Evolutionary conservation across 192 early-diverging fungal genomes (phyloP), one percentile per base, ranked within the genome.

Genomic region (Chytriomyces confervae): DNA sequence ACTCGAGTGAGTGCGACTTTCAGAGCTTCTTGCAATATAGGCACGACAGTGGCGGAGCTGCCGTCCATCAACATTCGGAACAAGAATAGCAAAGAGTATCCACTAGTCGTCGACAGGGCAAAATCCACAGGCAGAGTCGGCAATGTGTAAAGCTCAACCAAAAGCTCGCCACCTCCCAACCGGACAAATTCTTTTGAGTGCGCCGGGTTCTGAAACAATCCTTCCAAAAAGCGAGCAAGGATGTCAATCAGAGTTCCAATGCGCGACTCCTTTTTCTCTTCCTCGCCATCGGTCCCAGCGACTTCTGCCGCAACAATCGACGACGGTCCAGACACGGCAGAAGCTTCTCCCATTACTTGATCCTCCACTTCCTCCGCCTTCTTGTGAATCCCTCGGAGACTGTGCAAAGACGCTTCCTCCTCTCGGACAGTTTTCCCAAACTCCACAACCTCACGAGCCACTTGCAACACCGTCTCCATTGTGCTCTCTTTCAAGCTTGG

Each of bases 131-230:
- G 94, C 3, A 95, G 66, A 7, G 87, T 82, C 1, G 92, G 92
- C 13, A 94, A 83, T 0, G 82, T 79, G 68, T 89, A 92, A 29
- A 92, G 88, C 50, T 86, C 72, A 27, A 94, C 68, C 16, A 96
- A 72, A 9, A 91, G 76, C 20, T 90, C 82, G 7, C 92, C 78
- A 7, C 93, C 93, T n/a, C 85, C 83, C 18, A 83, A 75, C 43
- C 89, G 86, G 23, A 94, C 82, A 69, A 95, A 92, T 44, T 94
- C 95, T 49, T 86, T 86, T n/a, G 86, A 89, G 77, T 94, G 93
- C 8, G 86, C 70, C 23, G 85, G 81, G 73, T 93, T 94, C 67
- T 94, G 93, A 77, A 96, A 95, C 44, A 95, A 83, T 7, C 94
- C 94, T 69, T 96, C 94, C 49, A 95, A 84, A 75, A 96, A 95